These are phyloP conservation scores for Epichloe typhina DNA, from an alignment of 2,329 filamentous ascomycete genomes.

Conservation along the genomic window DNA sequence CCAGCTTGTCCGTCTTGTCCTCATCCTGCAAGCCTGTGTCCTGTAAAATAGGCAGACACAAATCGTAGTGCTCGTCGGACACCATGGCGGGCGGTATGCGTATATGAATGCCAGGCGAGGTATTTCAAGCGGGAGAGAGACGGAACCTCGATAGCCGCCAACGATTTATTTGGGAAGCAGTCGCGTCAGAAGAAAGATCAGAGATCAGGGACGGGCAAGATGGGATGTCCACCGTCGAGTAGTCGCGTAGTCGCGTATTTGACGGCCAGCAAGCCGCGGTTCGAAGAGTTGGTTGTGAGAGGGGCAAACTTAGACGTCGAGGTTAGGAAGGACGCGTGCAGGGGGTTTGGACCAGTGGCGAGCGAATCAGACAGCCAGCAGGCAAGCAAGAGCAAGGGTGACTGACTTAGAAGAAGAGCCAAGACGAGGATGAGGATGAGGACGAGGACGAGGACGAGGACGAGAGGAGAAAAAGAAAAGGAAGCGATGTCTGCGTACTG, in stretches of 20 bases:
- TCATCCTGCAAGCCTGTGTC: constrained; percentile 77
- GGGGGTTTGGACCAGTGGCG: neutral
- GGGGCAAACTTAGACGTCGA: neutral
- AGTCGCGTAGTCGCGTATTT: neutral
- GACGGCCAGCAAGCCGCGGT: neutral
- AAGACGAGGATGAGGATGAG: neutral
- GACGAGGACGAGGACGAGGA: too few species aligned
- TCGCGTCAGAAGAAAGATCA: neutral
- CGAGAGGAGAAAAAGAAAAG: neutral
- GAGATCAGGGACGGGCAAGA: neutral
- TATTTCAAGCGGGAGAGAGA: neutral
- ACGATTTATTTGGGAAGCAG: neutral
- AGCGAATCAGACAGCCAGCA: neutral
- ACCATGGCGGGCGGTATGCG: constrained; percentile 49
- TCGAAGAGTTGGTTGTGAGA: neutral
- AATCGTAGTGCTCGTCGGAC: constrained; percentile 82
- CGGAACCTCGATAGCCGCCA: neutral
- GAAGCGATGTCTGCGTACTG: neutral
- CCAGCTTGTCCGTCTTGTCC: constrained; percentile 84
- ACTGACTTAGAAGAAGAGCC: neutral
- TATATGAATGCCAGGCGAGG: neutral
- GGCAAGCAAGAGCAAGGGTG: neutral
- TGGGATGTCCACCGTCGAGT: neutral
- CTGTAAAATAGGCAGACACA: constrained; percentile 79
- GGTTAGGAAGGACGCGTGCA: neutral